Evolutionary conservation across 2,329 filamentous ascomycete species (phyloP).

Genomic region (Knufia fluminis): DNA sequence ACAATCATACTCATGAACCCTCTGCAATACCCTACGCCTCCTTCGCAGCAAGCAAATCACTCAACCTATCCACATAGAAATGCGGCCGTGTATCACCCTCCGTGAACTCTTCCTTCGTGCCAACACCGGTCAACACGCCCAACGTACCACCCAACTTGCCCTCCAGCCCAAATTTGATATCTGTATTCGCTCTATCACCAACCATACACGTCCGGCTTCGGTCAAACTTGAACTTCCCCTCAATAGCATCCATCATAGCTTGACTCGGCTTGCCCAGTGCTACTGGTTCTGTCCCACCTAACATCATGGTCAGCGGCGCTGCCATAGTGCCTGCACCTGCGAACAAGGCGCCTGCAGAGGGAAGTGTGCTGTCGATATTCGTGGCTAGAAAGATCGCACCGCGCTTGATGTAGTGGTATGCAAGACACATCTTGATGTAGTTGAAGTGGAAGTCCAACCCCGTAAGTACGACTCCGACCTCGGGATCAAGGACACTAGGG

Average conservation of each 20-base stretch:
- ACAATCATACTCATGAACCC: too few relatives aligned
- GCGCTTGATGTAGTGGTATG: constrained; percentile 70
- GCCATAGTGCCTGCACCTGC: constrained; percentile 81
- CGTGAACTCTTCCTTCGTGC: constrained; percentile 71
- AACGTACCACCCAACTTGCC: constrained; percentile 84
- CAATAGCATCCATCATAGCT: constrained; percentile 98
- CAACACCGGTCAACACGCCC: constrained; percentile 83
- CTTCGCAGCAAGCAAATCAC: constrained; percentile 52
- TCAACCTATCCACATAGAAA: constrained; percentile 76
- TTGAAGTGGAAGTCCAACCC: constrained; percentile 92
- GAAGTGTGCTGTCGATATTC: constrained; percentile 84
- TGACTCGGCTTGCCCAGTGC: constrained; percentile 90
- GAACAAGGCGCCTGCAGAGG: constrained; percentile 72
- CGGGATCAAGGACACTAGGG: constrained; percentile 66
- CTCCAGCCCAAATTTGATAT: constrained; percentile 91
- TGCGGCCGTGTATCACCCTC: constrained; percentile 63
- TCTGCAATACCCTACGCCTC: not conserved
- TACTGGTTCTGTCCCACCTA: constrained; percentile 53
- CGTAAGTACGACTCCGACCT: constrained; percentile 80
- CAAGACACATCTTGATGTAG: constrained; percentile 81
- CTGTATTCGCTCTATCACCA: constrained; percentile 85
- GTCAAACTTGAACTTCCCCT: constrained; percentile 89
- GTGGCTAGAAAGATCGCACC: constrained; percentile 86
- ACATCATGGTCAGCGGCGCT: constrained; percentile 67
- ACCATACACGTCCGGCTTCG: constrained; percentile 85